Percentiles rank a stretch among this genome's conserved stretches.
phyloP scores from a whole-genome alignment of 495 filamentous ascomycete genomes.

The Penicillium angulare region DNA sequence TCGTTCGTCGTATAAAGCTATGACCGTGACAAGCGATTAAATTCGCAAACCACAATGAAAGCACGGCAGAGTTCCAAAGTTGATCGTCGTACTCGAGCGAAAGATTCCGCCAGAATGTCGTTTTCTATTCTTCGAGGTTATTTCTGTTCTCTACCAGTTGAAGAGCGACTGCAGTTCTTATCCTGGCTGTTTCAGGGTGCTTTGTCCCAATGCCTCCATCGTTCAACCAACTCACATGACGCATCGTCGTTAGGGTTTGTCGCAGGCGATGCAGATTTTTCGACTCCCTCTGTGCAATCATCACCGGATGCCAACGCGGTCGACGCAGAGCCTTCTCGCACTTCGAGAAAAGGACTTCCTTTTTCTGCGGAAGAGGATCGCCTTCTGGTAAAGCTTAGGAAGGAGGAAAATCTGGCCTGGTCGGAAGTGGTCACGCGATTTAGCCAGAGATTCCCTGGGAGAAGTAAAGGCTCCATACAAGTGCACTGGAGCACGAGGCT shows the following conservation, averaged over 20 bases:
- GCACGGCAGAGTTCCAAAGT: too few relatives aligned
- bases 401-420: constrained; percentile 12
- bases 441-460: constrained; percentile 9
- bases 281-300: not conserved
- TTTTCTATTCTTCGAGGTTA: too few relatives aligned
- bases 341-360: constrained; percentile 4
- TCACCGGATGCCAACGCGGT: too few relatives aligned
- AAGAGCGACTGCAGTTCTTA: constrained; percentile 10
- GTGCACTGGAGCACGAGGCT: constrained; percentile 12
- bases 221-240: not conserved
- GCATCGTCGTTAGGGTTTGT: not conserved
- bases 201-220: not conserved
- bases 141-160: too few relatives aligned
- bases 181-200: constrained; percentile 14
- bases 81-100: too few relatives aligned
- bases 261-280: not conserved
- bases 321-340: not conserved
- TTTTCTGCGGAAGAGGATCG: constrained; percentile 11
- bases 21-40: too few relatives aligned
- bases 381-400: constrained; percentile 10
- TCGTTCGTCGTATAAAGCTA: too few relatives aligned
- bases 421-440: constrained; percentile 10
- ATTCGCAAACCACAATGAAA: too few relatives aligned
- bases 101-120: too few relatives aligned
- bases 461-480: constrained; percentile 13